phyloP scores from a whole-genome alignment of 177 flowering plant genomes.

The Vitis hybrid region DNA sequence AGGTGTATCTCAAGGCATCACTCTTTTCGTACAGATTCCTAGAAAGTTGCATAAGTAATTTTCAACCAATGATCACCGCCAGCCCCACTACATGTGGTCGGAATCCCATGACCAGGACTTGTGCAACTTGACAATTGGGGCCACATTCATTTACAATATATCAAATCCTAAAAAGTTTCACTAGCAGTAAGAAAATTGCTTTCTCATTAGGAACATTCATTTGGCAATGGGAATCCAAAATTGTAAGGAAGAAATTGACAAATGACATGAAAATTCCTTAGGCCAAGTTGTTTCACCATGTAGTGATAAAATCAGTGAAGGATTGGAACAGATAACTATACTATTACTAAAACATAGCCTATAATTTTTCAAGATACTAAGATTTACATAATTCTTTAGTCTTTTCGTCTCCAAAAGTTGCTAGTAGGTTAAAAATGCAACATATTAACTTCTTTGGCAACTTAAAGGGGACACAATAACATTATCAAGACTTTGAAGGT shows the following conservation, averaged over 20 bases:
- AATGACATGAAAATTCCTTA: too few species aligned
- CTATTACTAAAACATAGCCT: too few species aligned
- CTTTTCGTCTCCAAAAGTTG: too few species aligned
- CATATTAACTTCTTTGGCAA: too few species aligned
- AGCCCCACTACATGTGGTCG: constrained; percentile 26
- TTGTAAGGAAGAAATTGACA: too few species aligned
- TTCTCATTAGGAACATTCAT: too few species aligned
- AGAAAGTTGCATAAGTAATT: constrained; percentile 23
- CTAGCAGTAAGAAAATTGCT: too few species aligned
- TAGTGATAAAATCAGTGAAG: background rate
- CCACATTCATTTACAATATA: constrained; percentile 1
- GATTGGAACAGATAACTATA: background rate
- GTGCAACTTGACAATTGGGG: constrained; percentile 24
- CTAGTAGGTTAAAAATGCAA: too few species aligned
- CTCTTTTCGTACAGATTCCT: constrained; percentile 25
- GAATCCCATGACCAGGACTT: constrained; percentile 18
- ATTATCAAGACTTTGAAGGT: background rate
- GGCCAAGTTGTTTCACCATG: too few species aligned
- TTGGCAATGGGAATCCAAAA: too few species aligned
- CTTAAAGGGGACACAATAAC: background rate
- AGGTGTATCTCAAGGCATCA: constrained; percentile 20
- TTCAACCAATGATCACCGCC: constrained; percentile 32
- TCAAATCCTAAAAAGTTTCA: background rate
- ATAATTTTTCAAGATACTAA: too few species aligned
- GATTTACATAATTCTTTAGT: too few species aligned